Evolutionary conservation across 352 stramenopile species (phyloP).

Genomic region (Thalassiosira hispida): DNA sequence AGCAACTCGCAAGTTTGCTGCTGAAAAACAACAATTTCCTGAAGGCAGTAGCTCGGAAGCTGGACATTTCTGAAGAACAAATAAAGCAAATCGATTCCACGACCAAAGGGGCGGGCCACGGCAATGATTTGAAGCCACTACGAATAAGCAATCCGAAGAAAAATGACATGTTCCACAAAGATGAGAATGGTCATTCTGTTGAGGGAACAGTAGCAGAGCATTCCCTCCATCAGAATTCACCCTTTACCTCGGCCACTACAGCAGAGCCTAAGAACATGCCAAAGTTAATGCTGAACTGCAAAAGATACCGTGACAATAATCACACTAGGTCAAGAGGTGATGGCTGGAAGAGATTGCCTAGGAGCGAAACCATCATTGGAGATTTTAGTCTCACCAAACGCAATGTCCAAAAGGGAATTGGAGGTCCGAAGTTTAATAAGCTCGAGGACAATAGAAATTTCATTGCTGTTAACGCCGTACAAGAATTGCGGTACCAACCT

Average conservation of each 20-base stretch:
- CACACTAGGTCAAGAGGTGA: slow-evolving; percentile 42
- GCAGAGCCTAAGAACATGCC: slow-evolving; percentile 13
- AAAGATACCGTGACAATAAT: slow-evolving; percentile 35
- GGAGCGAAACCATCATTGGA: slow-evolving; percentile 46
- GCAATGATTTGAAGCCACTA: slow-evolving; percentile 3
- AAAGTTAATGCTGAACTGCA: slow-evolving; percentile 53
- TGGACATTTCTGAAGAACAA: slow-evolving; percentile 56
- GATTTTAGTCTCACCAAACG: slow-evolving; percentile 57
- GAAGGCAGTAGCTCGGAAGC: slow-evolving; percentile 57
- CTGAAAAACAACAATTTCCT: slow-evolving; percentile 63
- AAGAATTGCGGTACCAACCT: slow-evolving; percentile 37
- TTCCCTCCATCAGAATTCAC: slow-evolving; percentile 1
- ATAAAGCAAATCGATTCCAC: slow-evolving; percentile 41
- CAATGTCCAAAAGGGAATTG: slow-evolving; percentile 43
- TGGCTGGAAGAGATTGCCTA: slow-evolving; percentile 57
- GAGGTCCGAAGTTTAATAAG: slow-evolving; percentile 48
- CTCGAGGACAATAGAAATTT: slow-evolving; percentile 52
- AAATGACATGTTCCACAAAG: not conserved
- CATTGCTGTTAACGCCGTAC: slow-evolving; percentile 50
- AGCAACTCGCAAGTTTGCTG: slow-evolving; percentile 62
- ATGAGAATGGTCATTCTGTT: slow-evolving; percentile 14
- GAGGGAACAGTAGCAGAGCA: slow-evolving; percentile 9
- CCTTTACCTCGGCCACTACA: not conserved
- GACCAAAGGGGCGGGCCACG: not conserved
- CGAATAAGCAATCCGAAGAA: not conserved